Conservation (phyloP, 2,329 filamentous ascomycete species). For the Ophiocordyceps camponoti-rufipedis region DNA sequence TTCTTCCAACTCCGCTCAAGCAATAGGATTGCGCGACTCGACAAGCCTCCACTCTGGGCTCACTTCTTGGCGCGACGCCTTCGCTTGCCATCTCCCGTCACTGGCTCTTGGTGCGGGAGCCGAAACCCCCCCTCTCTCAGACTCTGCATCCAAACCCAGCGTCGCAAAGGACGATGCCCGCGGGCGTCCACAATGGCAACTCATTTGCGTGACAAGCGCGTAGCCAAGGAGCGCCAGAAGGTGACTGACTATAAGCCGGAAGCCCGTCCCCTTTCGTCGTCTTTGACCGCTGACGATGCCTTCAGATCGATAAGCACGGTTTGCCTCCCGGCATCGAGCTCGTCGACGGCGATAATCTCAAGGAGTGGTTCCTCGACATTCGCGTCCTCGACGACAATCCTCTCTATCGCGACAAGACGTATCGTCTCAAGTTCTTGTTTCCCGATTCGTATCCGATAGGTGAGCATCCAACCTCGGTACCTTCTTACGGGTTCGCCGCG, state of each 20-base stretch:
- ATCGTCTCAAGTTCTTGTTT: slow-evolving; percentile 78
- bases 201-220: slow-evolving; percentile 9
- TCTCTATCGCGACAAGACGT: slow-evolving; percentile 63
- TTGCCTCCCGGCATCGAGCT: slow-evolving; percentile 58
- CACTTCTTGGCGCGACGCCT: neutral
- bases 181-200: slow-evolving; percentile 7
- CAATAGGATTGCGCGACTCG: neutral
- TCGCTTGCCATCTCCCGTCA: neutral
- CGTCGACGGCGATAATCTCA: slow-evolving; percentile 55
- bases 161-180: slow-evolving; percentile 1
- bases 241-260: slow-evolving; percentile 3
- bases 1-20: neutral
- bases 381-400: slow-evolving; percentile 79
- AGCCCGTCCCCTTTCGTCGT: neutral
- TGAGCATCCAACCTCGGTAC: slow-evolving; percentile 18
- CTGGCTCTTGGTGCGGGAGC: neutral
- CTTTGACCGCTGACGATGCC: neutral
- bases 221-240: slow-evolving; percentile 13
- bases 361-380: slow-evolving; percentile 84
- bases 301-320: slow-evolving; percentile 32
- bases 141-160: neutral
- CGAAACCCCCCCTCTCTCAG: neutral
- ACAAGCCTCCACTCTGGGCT: neutral
- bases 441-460: slow-evolving; percentile 76
- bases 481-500: neutral